Percentiles rank a stretch among this genome's conserved stretches.
Evolutionary conservation across 768 basidiomycete species (phyloP).

Genomic region (Infundibulicybe gibba): DNA sequence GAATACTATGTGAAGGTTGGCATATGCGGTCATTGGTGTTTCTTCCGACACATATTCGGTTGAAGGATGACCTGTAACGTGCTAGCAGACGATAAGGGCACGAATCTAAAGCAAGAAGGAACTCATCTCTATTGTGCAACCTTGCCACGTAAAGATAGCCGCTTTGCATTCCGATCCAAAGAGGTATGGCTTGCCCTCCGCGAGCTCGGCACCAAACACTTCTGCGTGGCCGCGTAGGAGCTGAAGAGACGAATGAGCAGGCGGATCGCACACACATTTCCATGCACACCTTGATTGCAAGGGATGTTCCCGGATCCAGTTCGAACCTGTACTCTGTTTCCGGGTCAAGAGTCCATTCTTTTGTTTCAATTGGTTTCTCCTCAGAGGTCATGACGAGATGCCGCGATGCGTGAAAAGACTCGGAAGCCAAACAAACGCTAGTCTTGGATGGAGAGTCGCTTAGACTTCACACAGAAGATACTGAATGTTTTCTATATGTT

Average conservation of each 20-base stretch:
- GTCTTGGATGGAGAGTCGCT: too few species aligned
- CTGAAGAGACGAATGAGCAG: conserved; percentile 31
- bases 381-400: conserved; percentile 15
- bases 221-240: conserved; percentile 81
- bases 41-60: conserved; percentile 93
- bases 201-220: conserved; percentile 86
- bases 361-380: conserved; percentile 30
- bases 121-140: conserved; percentile 93
- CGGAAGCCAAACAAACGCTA: too few species aligned
- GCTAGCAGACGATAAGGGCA: conserved; percentile 23
- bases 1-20: conserved; percentile 85
- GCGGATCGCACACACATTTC: too few species aligned
- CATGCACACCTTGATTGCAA: conserved; percentile 72
- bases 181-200: conserved; percentile 71
- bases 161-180: conserved; percentile 88
- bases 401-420: too few species aligned
- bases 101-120: conserved; percentile 5
- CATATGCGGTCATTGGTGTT: conserved; percentile 82
- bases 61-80: conserved; percentile 85
- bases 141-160: conserved; percentile 86
- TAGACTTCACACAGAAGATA: not conserved
- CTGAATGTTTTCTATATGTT: not conserved
- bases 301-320: conserved; percentile 68
- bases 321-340: conserved; percentile 92
- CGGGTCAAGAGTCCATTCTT: conserved; percentile 67